Evolutionary conservation across 2,329 filamentous ascomycete genomes (phyloP), one percentile per base, ranked within the genome.

Genomic region (Colletotrichum plurivorum): DNA sequence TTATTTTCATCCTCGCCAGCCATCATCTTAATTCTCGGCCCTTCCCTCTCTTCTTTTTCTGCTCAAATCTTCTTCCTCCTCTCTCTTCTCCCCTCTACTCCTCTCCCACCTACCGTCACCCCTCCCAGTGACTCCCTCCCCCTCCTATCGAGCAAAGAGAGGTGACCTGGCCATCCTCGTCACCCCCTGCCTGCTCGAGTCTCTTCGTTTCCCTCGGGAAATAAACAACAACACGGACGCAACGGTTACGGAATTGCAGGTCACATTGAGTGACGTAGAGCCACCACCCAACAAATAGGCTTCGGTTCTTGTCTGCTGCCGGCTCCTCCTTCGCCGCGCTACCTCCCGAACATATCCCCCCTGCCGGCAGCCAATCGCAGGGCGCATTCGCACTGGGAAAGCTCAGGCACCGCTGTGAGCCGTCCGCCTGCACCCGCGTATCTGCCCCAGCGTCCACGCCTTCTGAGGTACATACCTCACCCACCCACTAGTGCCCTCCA

Each of bases 1-100:
- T 60, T 62, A 68, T 51, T 55, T 66, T 61, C 39, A 64, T 59
- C 61, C 52, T 69, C 64, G 36, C 66, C 53, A 43, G 12, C 36
- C 46, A n/a, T 53, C 53, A 43, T 60, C 49, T 61, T 61, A 56
- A 43, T 61, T 67, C 63, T 25, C 60, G 20, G 25, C 43, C 60
- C 39, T 52, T 54, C 43, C 60, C 62, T 56, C 51, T 45, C 36
- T 52, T 65, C 67, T 55, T 68, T 55, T 57, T 58, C 41, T 67
- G 60, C 52, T 52, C 56, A 55, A 49, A 12, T 67, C 53, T 57
- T 59, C 60, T 53, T 25, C 51, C 43, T 64, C 39, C 20, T 48
- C 61, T 18, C 49, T 64, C 43, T 69, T 51, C 53, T 71, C 53
- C 46, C 52, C 48, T 54, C 41, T 45, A 41, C 51, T 63, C 20